Conservation (phyloP, 2,329 filamentous ascomycete genomes). For the Fusarium tricinctum region DNA sequence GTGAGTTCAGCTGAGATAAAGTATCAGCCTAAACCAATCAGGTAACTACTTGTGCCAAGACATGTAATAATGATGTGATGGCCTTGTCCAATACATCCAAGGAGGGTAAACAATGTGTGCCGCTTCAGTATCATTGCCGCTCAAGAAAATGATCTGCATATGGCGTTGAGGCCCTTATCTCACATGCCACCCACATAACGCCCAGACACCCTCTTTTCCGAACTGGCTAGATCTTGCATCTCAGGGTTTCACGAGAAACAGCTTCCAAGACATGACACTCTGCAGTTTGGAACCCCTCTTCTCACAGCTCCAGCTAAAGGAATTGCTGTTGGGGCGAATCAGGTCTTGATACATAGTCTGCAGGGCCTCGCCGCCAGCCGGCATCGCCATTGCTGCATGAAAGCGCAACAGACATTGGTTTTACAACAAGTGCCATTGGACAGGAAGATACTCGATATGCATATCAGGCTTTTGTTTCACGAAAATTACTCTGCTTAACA, state of each 20-base stretch:
- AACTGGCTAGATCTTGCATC: conserved; percentile 15
- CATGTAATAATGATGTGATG: background rate
- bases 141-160: background rate
- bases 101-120: background rate
- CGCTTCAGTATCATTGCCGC: background rate
- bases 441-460: background rate
- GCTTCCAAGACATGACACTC: conserved; percentile 23
- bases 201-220: background rate
- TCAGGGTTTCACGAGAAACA: conserved; percentile 4
- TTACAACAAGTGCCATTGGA: conserved; percentile 5
- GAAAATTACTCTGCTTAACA: background rate
- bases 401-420: background rate
- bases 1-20: background rate
- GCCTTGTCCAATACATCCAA: background rate
- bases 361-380: background rate
- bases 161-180: conserved; percentile 7
- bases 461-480: conserved; percentile 5
- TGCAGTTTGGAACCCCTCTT: conserved; percentile 9
- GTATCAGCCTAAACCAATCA: too few species aligned
- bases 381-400: background rate
- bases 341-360: background rate
- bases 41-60: background rate
- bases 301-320: conserved; percentile 5
- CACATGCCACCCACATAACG: background rate
- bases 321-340: conserved; percentile 12